phyloP scores from a whole-genome alignment of 768 basidiomycete genomes.

The Stropharia rugosoannulata region DNA sequence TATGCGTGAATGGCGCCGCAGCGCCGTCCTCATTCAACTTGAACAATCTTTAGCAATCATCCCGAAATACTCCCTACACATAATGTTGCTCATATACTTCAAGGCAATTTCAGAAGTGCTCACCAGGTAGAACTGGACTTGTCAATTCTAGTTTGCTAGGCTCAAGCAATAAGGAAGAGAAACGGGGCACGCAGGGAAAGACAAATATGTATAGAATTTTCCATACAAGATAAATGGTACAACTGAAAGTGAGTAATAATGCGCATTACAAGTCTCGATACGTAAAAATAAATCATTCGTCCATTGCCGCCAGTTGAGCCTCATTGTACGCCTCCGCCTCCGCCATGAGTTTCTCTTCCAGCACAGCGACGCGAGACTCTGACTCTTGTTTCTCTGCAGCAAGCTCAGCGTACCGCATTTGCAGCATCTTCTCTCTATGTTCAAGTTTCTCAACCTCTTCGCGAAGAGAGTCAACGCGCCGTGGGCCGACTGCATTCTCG shows the following conservation, averaged over 20 bases:
- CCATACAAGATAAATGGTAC: background rate
- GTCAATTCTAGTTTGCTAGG: background rate
- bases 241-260: background rate
- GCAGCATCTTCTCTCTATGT: constrained; percentile 72
- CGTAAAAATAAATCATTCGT: constrained; percentile 27
- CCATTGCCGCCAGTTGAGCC: constrained; percentile 67
- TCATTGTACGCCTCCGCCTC: constrained; percentile 85
- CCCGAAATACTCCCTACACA: too few species aligned
- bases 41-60: too few species aligned
- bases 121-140: background rate
- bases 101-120: too few species aligned
- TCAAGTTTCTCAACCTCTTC: constrained; percentile 87
- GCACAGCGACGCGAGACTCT: constrained; percentile 50
- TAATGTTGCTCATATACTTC: too few species aligned
- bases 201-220: background rate
- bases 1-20: too few species aligned
- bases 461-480: constrained; percentile 71
- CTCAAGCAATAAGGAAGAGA: background rate
- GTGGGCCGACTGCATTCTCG: constrained; percentile 77
- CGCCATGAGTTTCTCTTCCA: constrained; percentile 87
- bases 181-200: background rate
- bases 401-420: constrained; percentile 83
- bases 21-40: too few species aligned
- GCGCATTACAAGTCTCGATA: background rate
- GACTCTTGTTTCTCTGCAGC: constrained; percentile 66